A percentile compares a stretch with the other conserved stretches of the same genome.
Conservation (phyloP, 1,139 yeast genomes). For the Cylindricascospora bacillispora region DNA sequence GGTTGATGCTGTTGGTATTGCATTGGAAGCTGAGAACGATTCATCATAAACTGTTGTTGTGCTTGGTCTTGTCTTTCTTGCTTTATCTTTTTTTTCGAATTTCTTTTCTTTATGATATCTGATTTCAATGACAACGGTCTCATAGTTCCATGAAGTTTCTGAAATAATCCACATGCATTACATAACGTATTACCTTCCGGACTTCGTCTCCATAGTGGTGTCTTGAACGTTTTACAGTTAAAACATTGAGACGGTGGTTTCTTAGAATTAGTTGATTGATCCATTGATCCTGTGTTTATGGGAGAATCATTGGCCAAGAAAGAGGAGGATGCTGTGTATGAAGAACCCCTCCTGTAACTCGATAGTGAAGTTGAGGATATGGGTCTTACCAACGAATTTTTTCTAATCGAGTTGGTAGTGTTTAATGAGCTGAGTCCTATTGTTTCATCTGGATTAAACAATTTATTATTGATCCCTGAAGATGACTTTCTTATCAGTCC, state of each 20-base stretch:
- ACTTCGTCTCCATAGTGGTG: slow-evolving; percentile 94
- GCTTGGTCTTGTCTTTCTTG: slow-evolving; percentile 4
- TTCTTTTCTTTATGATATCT: slow-evolving; percentile 83
- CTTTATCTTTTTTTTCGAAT: slow-evolving; percentile 25
- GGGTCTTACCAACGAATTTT: slow-evolving; percentile 18
- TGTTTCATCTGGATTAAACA: not conserved
- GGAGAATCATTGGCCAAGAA: slow-evolving; percentile 5
- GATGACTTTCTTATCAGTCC: not conserved
- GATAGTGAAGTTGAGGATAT: slow-evolving; percentile 20
- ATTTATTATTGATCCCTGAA: not conserved
- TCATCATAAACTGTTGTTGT: slow-evolving; percentile 4
- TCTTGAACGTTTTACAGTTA: slow-evolving; percentile 86
- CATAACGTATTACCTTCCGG: slow-evolving; percentile 89
- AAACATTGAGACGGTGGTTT: slow-evolving; percentile 40
- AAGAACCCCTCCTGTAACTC: slow-evolving; percentile 16
- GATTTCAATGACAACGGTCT: slow-evolving; percentile 86
- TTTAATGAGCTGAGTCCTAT: slow-evolving; percentile 11
- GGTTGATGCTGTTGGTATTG: slow-evolving; percentile 8
- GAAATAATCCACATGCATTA: slow-evolving; percentile 91
- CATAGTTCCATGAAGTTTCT: slow-evolving; percentile 88
- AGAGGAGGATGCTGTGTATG: slow-evolving; percentile 1
- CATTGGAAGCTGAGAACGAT: slow-evolving; percentile 1
- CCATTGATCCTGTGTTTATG: not conserved
- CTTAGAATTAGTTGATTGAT: slow-evolving; percentile 5
- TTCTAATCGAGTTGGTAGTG: slow-evolving; percentile 20